phyloP scores from a whole-genome alignment of 257 asterid species.

The Plantago ovata region DNA sequence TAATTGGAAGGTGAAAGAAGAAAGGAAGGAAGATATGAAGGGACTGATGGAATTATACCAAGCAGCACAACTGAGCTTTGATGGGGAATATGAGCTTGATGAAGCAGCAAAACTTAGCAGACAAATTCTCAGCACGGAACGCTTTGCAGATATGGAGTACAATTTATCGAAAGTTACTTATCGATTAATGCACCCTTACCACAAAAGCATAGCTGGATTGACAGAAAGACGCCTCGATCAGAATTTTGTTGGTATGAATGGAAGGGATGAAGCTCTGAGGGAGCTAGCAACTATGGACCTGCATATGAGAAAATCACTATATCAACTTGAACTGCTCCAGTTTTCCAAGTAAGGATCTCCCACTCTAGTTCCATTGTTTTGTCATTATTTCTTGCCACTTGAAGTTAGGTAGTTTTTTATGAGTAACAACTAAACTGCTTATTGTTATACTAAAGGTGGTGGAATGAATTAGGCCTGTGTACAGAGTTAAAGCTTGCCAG shows the following conservation, averaged over 20 bases:
- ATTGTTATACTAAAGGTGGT: too few relatives aligned
- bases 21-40: constrained; percentile 8
- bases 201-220: constrained; percentile 30
- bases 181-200: constrained; percentile 37
- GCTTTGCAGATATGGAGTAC: not conserved
- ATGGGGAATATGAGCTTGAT: constrained; percentile 39
- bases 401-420: too few relatives aligned
- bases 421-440: too few relatives aligned
- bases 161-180: constrained; percentile 6
- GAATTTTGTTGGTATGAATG: not conserved
- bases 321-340: constrained; percentile 28
- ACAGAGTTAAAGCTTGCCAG: constrained; percentile 16
- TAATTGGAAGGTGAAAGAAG: not conserved
- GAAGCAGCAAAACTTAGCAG: constrained; percentile 37
- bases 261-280: constrained; percentile 21
- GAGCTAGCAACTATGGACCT: constrained; percentile 32
- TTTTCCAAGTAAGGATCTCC: constrained; percentile 31
- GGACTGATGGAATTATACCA: constrained; percentile 36
- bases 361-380: too few relatives aligned
- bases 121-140: constrained; percentile 6
- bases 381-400: too few relatives aligned
- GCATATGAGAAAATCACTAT: constrained; percentile 14
- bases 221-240: not conserved
- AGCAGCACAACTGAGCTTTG: constrained; percentile 40
- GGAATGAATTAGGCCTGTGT: not conserved